A percentile compares a stretch with the other conserved stretches of the same genome.
Evolutionary conservation across 2,329 filamentous ascomycete genomes (phyloP).

Genomic region (Colletotrichum eleusines): DNA sequence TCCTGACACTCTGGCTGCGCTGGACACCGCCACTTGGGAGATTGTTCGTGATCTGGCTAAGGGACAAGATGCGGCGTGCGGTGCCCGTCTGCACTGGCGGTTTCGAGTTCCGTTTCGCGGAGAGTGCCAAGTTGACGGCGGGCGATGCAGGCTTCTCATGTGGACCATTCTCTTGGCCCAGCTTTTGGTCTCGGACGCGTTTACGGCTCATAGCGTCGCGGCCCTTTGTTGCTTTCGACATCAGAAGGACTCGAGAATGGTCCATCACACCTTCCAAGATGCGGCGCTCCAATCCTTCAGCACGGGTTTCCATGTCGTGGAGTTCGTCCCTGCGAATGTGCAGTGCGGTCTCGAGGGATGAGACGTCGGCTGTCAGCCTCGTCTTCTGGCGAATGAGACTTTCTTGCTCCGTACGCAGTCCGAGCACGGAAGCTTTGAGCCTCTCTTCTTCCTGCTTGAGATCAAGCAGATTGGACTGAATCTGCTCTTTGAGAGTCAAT

Average conservation of each 20-base stretch:
- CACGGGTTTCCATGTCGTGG: conserved; percentile 88
- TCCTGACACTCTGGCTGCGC: conserved; percentile 83
- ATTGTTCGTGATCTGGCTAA: conserved; percentile 90
- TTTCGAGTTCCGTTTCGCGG: conserved; percentile 62
- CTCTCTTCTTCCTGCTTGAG: conserved; percentile 66
- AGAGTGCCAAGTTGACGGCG: conserved; percentile 66
- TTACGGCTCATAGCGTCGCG: conserved; percentile 71
- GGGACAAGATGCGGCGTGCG: conserved; percentile 85
- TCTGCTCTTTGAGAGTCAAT: conserved; percentile 72
- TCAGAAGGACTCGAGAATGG: conserved; percentile 90
- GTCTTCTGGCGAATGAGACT: conserved; percentile 82
- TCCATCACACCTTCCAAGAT: conserved; percentile 97
- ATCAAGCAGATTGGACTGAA: conserved; percentile 66
- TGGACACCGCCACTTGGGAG: conserved; percentile 73
- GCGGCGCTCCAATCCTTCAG: conserved; percentile 88
- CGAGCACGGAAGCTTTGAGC: conserved; percentile 66
- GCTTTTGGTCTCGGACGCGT: conserved; percentile 62
- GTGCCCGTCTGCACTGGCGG: conserved; percentile 64
- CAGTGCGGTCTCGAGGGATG: conserved; percentile 90
- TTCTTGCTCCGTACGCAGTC: conserved; percentile 77
- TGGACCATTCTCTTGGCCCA: conserved; percentile 46
- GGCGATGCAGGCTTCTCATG: conserved; percentile 44
- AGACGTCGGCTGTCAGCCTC: conserved; percentile 85
- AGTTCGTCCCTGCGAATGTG: conserved; percentile 91
- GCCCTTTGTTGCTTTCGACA: conserved; percentile 71